A percentile compares a stretch with the other conserved stretches of the same genome.
These are phyloP conservation scores for Lentinula boryana DNA, from an alignment of 768 basidiomycete species.

Conservation along the genomic window DNA sequence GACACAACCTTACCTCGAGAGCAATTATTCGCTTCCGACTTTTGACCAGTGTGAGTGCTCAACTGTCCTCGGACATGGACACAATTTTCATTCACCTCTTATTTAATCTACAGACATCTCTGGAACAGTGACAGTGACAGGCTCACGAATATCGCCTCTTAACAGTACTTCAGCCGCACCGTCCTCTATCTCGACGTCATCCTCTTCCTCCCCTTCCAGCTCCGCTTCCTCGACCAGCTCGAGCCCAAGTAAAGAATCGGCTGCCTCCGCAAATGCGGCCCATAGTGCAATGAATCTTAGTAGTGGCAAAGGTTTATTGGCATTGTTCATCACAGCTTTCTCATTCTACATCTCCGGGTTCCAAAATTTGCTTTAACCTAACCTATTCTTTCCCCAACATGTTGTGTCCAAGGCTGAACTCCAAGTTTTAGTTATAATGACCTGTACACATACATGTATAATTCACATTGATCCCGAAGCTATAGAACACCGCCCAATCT, in stretches of 20 bases:
- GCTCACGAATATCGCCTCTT: background rate
- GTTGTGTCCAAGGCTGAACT: background rate
- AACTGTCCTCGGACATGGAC: background rate
- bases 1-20: slow-evolving; percentile 47
- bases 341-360: background rate
- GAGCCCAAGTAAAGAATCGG: background rate
- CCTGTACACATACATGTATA: too few species aligned
- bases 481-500: too few species aligned
- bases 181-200: background rate
- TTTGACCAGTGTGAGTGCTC: slow-evolving; percentile 41
- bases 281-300: background rate
- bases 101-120: background rate
- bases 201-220: background rate
- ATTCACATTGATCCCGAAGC: too few species aligned
- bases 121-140: background rate
- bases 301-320: background rate
- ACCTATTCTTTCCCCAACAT: background rate
- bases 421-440: too few species aligned
- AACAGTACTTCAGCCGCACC: background rate
- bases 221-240: background rate
- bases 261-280: background rate
- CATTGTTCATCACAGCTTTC: background rate
- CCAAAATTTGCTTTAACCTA: background rate
- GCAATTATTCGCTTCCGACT: slow-evolving; percentile 31
- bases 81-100: background rate